phyloP scores from a whole-genome alignment of 306 rosid species.

The Arachis stenosperma region DNA sequence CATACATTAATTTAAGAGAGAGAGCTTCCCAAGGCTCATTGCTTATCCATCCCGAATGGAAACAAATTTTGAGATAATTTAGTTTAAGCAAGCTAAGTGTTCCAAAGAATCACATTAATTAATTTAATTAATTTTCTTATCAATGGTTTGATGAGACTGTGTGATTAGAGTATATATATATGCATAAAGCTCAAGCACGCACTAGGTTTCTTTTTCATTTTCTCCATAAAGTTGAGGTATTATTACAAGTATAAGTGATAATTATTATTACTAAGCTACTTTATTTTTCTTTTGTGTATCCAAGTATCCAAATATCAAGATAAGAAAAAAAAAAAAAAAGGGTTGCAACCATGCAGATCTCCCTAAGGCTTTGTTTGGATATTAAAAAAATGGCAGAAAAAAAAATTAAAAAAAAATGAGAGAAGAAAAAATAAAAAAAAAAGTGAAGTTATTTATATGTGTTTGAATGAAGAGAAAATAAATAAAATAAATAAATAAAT shows the following conservation, averaged over 20 bases:
- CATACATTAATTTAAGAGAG: not conserved
- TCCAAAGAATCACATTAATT: not conserved
- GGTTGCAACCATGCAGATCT: slow-evolving; percentile 40
- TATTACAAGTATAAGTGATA: slow-evolving; percentile 29
- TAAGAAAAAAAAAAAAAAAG: slow-evolving; percentile 16
- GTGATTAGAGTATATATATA: slow-evolving; percentile 28
- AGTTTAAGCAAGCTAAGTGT: not conserved
- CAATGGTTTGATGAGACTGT: slow-evolving; percentile 2
- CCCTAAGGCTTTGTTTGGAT: not conserved
- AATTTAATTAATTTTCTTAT: not conserved
- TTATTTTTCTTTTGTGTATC: not conserved
- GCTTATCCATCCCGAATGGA: slow-evolving; percentile 12
- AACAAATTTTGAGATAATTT: slow-evolving; percentile 25
- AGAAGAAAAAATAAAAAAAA: too few species aligned
- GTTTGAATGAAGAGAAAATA: too few species aligned
- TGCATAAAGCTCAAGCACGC: slow-evolving; percentile 38
- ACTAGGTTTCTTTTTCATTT: slow-evolving; percentile 16
- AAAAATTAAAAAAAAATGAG: too few species aligned
- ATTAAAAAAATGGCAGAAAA: too few species aligned
- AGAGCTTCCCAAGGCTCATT: not conserved
- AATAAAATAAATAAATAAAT: too few species aligned
- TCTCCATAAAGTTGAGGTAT: slow-evolving; percentile 36
- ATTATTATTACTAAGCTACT: not conserved
- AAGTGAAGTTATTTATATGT: too few species aligned
- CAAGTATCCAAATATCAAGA: slow-evolving; percentile 29